Conservation (phyloP, 176 grass and related monocot genomes). For the Thalia dealbata region DNA sequence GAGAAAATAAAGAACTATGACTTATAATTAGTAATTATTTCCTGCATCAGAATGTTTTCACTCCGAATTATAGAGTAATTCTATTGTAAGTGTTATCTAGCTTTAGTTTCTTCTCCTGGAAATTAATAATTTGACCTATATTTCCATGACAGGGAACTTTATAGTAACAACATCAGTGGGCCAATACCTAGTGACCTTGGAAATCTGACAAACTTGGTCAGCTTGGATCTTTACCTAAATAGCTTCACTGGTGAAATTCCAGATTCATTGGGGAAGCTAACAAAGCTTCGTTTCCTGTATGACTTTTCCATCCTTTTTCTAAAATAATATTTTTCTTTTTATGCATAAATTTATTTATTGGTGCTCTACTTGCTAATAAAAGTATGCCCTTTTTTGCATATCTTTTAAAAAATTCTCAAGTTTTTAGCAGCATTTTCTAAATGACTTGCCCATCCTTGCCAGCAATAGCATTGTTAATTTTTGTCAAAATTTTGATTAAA, state of each 20-base stretch:
- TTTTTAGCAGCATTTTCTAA: neutral
- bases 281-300: conserved; percentile 19
- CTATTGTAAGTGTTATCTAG: neutral
- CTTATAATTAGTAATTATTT: too few species aligned
- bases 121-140: neutral
- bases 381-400: neutral
- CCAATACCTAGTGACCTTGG: conserved; percentile 16
- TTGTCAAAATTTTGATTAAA: too few species aligned
- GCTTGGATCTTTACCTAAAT: conserved; percentile 17
- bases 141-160: conserved; percentile 9
- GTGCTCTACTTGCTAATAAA: neutral
- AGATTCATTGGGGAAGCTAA: conserved; percentile 15
- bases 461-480: too few species aligned
- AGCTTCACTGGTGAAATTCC: conserved; percentile 11
- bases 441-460: too few species aligned
- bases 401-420: neutral
- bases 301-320: neutral
- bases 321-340: neutral
- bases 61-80: neutral
- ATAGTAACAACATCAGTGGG: conserved; percentile 14
- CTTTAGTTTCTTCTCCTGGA: neutral
- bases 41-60: too few species aligned
- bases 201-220: conserved; percentile 17
- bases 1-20: too few species aligned
- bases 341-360: neutral